Evolutionary conservation across 2,329 filamentous ascomycete genomes (phyloP).

Genomic region (Pseudocercospora eumusae): DNA sequence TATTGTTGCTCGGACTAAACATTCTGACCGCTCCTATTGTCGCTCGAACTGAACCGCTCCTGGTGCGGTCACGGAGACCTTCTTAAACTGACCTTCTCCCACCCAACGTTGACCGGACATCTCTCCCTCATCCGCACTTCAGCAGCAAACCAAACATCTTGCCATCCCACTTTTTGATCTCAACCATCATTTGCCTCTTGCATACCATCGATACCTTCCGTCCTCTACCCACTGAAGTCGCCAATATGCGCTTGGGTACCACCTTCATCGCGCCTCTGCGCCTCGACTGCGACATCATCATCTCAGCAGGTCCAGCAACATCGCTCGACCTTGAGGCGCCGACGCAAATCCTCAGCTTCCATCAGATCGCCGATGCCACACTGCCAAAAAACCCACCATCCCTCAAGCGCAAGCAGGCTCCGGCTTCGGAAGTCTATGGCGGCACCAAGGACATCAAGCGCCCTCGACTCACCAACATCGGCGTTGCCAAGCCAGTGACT

Average conservation of each 20-base stretch:
- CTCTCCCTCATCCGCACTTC: background rate
- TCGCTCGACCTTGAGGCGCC: background rate
- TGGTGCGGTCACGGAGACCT: background rate
- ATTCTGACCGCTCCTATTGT: conserved; percentile 1
- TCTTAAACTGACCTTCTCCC: background rate
- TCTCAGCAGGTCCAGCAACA: background rate
- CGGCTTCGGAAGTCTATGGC: background rate
- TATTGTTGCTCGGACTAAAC: background rate
- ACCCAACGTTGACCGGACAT: background rate
- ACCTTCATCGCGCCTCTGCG: background rate
- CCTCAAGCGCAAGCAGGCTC: background rate
- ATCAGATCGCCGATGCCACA: background rate
- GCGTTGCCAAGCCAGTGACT: no score
- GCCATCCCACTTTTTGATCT: background rate
- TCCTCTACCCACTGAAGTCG: background rate
- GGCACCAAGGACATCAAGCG: background rate
- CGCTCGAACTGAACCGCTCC: background rate
- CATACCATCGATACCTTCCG: background rate
- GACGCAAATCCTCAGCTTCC: background rate
- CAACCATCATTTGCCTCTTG: background rate
- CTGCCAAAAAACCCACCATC: background rate
- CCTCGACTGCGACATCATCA: background rate
- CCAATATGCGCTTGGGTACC: background rate
- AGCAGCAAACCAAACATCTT: background rate
- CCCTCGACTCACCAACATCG: background rate